A percentile compares a stretch with the other conserved stretches of the same genome.
Conservation (phyloP, 495 filamentous ascomycete genomes). For the Hapsidospora chrysogenum region DNA sequence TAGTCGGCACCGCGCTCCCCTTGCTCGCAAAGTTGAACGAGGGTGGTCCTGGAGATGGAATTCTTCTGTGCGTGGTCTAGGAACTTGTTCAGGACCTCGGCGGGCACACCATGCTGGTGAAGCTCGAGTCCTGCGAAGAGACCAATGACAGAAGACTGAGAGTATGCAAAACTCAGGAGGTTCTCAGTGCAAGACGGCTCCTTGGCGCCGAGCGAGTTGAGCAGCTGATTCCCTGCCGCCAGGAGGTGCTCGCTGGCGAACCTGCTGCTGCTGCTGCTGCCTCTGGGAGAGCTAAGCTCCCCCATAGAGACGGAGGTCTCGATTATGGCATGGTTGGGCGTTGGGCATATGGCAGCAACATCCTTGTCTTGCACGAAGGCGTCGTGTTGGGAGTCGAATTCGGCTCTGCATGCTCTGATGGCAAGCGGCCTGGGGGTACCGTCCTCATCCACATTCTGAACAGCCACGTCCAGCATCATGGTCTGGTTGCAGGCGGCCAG, state of each 20-base stretch:
- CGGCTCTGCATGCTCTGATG: constrained; percentile 1
- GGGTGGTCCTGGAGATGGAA: constrained; percentile 15
- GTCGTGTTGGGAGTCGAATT: neutral
- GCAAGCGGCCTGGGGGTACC: neutral
- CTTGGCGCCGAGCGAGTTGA: neutral
- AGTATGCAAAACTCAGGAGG: constrained; percentile 3
- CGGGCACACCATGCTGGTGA: constrained; percentile 3
- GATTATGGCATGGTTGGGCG: neutral
- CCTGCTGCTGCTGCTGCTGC: neutral
- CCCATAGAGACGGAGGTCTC: neutral
- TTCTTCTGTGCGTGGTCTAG: constrained; percentile 5
- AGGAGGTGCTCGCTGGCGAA: constrained; percentile 2
- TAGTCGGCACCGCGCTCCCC: neutral
- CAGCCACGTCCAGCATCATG: constrained; percentile 2
- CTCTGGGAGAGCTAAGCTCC: neutral
- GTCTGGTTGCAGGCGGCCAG: constrained; percentile 5
- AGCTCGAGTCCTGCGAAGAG: constrained; percentile 3
- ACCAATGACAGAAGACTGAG: constrained; percentile 3
- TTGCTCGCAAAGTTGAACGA: neutral
- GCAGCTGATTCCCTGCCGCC: constrained; percentile 1
- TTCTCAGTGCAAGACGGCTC: constrained; percentile 3
- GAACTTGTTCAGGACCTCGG: constrained; percentile 1
- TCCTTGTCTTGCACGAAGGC: neutral
- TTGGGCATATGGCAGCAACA: constrained; percentile 1
- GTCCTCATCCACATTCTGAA: neutral